Evolutionary conservation across 208 protist genomes (phyloP).

Genomic region (Leishmania major): DNA sequence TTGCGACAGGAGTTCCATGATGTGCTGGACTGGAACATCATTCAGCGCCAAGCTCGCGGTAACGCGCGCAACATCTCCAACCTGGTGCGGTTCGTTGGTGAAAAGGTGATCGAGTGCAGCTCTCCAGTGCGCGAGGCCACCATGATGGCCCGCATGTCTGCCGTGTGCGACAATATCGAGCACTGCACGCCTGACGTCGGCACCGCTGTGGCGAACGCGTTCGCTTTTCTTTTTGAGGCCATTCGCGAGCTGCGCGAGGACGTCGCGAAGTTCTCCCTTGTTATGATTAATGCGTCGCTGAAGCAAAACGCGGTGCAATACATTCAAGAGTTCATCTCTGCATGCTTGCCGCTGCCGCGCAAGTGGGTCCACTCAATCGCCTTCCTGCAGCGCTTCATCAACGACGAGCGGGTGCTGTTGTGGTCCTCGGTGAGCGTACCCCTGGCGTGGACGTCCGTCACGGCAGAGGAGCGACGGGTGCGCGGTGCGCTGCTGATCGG

Average conservation of each 20-base stretch:
- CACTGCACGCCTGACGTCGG: constrained; percentile 54
- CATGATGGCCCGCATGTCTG: constrained; percentile 29
- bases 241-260: constrained; percentile 65
- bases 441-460: constrained; percentile 40
- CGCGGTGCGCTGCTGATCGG: constrained; percentile 65
- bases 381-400: constrained; percentile 58
- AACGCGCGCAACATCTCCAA: constrained; percentile 53
- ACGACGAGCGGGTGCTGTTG: constrained; percentile 35
- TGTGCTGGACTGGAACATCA: constrained; percentile 74
- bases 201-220: constrained; percentile 61
- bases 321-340: constrained; percentile 70
- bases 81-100: constrained; percentile 68
- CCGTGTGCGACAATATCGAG: constrained; percentile 53
- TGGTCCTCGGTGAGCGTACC: constrained; percentile 41
- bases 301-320: constrained; percentile 65
- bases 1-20: constrained; percentile 76
- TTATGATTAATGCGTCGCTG: constrained; percentile 59
- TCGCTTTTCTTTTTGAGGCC: constrained; percentile 68
- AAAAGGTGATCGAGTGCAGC: constrained; percentile 66
- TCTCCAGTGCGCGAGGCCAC: constrained; percentile 61
- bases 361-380: constrained; percentile 64
- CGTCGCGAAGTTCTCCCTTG: constrained; percentile 68
- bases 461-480: constrained; percentile 50
- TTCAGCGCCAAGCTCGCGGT: constrained; percentile 40
- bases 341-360: constrained; percentile 54